Evolutionary conservation across 1,139 yeast genomes (phyloP), one percentile per base, ranked within the genome.

Genomic region (Kurtzmaniella quercitrusa): DNA sequence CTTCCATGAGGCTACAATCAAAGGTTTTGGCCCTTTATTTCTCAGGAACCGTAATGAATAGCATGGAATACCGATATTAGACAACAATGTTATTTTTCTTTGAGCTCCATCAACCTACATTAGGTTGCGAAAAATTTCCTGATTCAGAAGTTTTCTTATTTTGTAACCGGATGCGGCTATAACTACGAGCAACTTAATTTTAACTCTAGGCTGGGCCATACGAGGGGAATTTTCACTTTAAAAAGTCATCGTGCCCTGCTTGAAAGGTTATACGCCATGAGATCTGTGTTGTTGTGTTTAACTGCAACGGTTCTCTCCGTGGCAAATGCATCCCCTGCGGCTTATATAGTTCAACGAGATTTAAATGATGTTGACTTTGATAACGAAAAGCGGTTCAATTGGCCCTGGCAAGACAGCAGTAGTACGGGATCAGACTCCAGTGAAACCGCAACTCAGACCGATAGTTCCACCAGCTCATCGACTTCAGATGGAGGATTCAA

Each of bases 371-470:
- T 26, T 26, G 30, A 26, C 12, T 26, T 11, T 9, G 30, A 26
- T 5, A 12, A 11, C n/a, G 30, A 26, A 26, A 14, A 26, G 30
- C 9, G 30, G 12, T 42, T 52, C 22, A 36, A 46, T 15, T 54
- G 57, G 58, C 58, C 57, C 1, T 55, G 57, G 57, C 48, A 47
- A 20, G 42, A 44, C 26, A 43, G 43, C 17, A 30, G 34, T 14
- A 14, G 18, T 9, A 12, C 18, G 3, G 16, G 8, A 12, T 14
- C 18, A 14, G 7, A 11, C 5, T 14, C 18, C 15, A 5, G 14
- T 5, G 15, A 5, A 11, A 11, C 14, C 15, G 14, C 33, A 9
- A 28, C 33, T 28, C 9, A 22, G 11, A n/a, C n/a, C n/a, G n/a
- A n/a, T n/a, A n/a, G n/a, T n/a, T n/a, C n/a, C n/a, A 22, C 26